phyloP scores from a whole-genome alignment of 2,329 filamentous ascomycete genomes.

The Paecilomyces fulvus region DNA sequence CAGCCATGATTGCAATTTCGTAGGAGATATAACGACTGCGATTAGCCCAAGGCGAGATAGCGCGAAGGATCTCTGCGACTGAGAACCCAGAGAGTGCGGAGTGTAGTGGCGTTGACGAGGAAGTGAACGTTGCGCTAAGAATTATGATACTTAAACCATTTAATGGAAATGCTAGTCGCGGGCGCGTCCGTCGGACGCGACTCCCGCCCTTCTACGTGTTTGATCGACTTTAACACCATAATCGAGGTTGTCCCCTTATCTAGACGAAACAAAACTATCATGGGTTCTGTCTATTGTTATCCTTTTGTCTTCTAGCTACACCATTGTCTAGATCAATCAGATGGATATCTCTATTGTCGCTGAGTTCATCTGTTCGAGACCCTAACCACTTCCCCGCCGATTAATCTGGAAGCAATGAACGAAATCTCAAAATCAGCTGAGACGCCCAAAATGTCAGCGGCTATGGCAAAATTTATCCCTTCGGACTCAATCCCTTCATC shows the following conservation, averaged over 20 bases:
- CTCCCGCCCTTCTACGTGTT: conserved; percentile 4
- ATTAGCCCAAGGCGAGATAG: neutral
- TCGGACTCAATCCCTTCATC: conserved; percentile 68
- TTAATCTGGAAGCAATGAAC: conserved; percentile 13
- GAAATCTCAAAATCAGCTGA: conserved; percentile 12
- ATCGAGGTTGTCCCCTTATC: neutral
- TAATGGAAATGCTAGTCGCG: conserved; percentile 8
- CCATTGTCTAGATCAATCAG: neutral
- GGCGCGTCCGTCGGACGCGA: conserved; percentile 14
- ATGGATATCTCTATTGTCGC: neutral
- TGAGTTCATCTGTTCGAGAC: neutral
- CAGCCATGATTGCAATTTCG: conserved; percentile 15
- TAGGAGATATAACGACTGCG: neutral
- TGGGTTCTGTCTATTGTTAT: neutral
- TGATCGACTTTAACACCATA: neutral
- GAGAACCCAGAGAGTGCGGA: neutral
- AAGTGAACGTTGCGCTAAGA: conserved; percentile 1
- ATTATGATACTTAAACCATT: conserved; percentile 4
- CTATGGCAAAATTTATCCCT: conserved; percentile 14
- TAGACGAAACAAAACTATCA: neutral
- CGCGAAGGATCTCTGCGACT: neutral
- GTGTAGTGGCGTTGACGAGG: conserved; percentile 1
- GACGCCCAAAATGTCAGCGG: conserved; percentile 10
- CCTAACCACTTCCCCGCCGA: conserved; percentile 1
- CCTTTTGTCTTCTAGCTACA: neutral